These are phyloP conservation scores for Parascedosporium putredinis DNA, from an alignment of 2,329 filamentous ascomycete genomes.

Conservation along the genomic window DNA sequence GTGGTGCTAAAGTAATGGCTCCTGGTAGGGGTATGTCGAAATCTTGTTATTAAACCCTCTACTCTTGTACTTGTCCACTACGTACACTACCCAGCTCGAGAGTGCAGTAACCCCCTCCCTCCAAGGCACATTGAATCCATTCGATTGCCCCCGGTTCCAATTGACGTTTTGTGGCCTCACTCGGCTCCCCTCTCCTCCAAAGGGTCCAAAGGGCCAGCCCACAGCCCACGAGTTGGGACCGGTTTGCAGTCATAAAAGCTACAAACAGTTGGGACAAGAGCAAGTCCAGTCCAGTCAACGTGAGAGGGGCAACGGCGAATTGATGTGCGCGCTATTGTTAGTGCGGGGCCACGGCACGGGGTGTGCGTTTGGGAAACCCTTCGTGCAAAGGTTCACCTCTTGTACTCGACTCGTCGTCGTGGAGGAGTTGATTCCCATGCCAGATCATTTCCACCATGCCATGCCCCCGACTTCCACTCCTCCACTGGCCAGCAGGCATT, in stretches of 20 bases:
- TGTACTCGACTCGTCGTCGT: constrained; percentile 1
- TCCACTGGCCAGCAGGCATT: constrained; percentile 1
- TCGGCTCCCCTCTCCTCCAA: too few relatives aligned
- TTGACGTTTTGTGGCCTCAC: too few relatives aligned
- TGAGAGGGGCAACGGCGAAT: neutral
- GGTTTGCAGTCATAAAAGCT: too few relatives aligned
- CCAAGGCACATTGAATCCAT: too few relatives aligned
- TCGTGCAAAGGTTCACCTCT: neutral
- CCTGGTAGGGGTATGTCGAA: constrained; percentile 4
- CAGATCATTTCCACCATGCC: constrained; percentile 1
- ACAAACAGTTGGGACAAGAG: too few relatives aligned
- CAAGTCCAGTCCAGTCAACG: neutral
- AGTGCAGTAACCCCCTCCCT: neutral
- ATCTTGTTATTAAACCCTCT: too few relatives aligned
- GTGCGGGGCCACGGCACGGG: constrained; percentile 7
- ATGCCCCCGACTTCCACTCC: neutral
- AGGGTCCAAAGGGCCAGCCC: too few relatives aligned
- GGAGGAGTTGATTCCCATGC: neutral
- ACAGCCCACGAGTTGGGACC: too few relatives aligned
- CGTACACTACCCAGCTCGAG: neutral
- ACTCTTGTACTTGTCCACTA: neutral
- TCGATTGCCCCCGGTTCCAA: too few relatives aligned
- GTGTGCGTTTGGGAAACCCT: constrained; percentile 3
- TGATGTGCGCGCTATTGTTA: constrained; percentile 6
- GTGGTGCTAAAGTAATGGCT: neutral